Base-by-base conservation (phyloP, 2,329 filamentous ascomycete genomes). In the Hymenoscyphus albidus region DNA sequence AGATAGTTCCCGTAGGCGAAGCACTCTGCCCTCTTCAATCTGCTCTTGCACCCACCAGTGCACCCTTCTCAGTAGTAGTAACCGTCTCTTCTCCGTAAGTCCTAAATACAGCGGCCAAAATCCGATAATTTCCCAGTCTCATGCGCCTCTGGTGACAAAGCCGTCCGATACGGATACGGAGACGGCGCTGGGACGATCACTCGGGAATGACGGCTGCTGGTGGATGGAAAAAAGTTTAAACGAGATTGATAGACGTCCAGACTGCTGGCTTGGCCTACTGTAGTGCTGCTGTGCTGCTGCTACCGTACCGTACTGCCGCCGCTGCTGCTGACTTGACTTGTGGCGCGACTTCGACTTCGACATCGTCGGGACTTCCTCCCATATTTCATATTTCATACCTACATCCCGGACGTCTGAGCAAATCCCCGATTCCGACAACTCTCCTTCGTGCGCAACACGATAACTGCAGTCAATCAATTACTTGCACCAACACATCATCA, bases 361-460 rank as follows among this genome's bases (percentile, higher is more conserved):
- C 22, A 22, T 22, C 22, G 22, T 22, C 22, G 22, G 22, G 22
- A 22, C 18, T 51, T 35, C 32, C 44, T 51, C 48, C 48, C 44
- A 18, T 18, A 48, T 22, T 48, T 42, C 6, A n/a, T 18, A 22
- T 22, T 51, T 22, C 48, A 51, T 51, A 51, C 48, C 5, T 35
- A 22, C 22, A 22, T 22, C 22, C 22, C 18, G 9, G 22, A 12
- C 4, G 12, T 1, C 48, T 12, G 48, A 51, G 48, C 48, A 12
- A 51, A 51, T 51, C 22, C 48, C 18, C 13, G 22, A 22, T 51
- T 51, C 13, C 48, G 9, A 51, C 48, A 58, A 68, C 71, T 63
- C 65, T 73, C 72, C 68, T 72, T 74, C 70, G 71, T 74, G 72
- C 62, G 72, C 71, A 74, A 62, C 72, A 74, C 71, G 70, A 70